Evolutionary conservation across 2,329 filamentous ascomycete genomes (phyloP), one percentile per base, ranked within the genome.

Genomic region (Penicillium corylophilum): DNA sequence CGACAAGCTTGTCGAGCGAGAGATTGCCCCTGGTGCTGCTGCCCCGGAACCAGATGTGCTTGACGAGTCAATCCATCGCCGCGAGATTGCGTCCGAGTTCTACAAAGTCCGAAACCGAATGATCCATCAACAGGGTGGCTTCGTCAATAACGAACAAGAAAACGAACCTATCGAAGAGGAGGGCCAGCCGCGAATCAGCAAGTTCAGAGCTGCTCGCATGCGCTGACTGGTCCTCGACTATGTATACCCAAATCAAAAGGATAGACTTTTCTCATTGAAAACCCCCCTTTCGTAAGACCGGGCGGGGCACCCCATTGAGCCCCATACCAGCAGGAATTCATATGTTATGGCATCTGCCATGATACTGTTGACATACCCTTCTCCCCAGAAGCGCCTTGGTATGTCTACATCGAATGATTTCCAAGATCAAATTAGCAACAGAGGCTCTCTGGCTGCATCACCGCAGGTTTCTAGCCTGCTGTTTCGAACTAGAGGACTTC

Each of bases 121-220:
- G 72, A 91, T 96, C 48, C 84, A 90, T 60, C 82, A 85, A 61
- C 84, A 94, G 62, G 91, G 91, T 46, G 91, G 91, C 3, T 95
- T 96, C 69, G 74, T 88, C 62, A 81, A 83, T 51, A 83, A 90
- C 61, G 83, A 88, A 53, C 85, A 90, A 46, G 81, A 79, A 41
- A 82, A 85, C 42, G 80, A 88, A 46, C 82, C 87, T 1, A 76
- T 91, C 48, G 84, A 91, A 44, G 83, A 84, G 16, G 56, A 67
- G 22, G 64, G 64, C 4, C 70, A 64, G 51, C 39, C 39, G 15
- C 73, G 69, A 28, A 64, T 77, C 43, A 79, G 77, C 64, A 71
- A 74, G 46, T 79, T 79, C 64, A 76, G 71, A 54, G 74, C 77
- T 54, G 74, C 77, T 15, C 70, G 75, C 23, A 66, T 77, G 61